Conservation (phyloP, 305 asterid species). For the Fraxinus paxiana region DNA sequence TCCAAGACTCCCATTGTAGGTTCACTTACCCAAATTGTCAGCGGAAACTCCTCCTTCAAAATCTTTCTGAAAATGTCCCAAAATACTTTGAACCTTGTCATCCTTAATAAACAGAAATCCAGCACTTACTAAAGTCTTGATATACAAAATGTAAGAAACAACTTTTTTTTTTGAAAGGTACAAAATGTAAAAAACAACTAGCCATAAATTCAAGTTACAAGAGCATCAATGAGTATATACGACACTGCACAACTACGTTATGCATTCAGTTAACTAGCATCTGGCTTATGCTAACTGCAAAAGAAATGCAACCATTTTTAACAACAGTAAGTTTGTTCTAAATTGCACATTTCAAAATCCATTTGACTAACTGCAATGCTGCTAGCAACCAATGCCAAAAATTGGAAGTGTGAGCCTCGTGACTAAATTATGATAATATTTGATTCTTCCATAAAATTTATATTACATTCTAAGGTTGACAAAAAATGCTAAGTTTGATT, state of each 20-base stretch:
- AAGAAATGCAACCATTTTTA: not conserved
- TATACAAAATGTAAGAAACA: not conserved
- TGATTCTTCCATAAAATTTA: not conserved
- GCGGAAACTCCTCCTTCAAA: slow-evolving; percentile 84
- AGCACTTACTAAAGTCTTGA: slow-evolving; percentile 1
- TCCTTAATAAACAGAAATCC: slow-evolving; percentile 44
- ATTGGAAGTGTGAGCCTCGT: not conserved
- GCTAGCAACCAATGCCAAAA: not conserved
- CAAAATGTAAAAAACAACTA: not conserved
- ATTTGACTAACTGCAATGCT: slow-evolving; percentile 1
- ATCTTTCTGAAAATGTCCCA: slow-evolving; percentile 88
- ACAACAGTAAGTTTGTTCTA: not conserved
- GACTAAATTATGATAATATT: not conserved
- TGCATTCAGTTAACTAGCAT: slow-evolving; percentile 13
- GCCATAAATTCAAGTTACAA: not conserved
- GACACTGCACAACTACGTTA: slow-evolving; percentile 6
- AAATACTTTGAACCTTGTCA: slow-evolving; percentile 67
- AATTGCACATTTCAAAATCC: not conserved
- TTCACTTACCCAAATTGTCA: slow-evolving; percentile 72
- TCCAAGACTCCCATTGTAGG: slow-evolving; percentile 15
- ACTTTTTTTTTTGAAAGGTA: too few relatives aligned
- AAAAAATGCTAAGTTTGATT: not conserved
- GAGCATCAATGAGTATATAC: not conserved
- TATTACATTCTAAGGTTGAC: not conserved
- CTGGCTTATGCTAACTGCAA: not conserved